A percentile compares a stretch with the other conserved stretches of the same genome.
Conservation (phyloP, 2,329 filamentous ascomycete species). For the Aspergillus quadricinctus region DNA sequence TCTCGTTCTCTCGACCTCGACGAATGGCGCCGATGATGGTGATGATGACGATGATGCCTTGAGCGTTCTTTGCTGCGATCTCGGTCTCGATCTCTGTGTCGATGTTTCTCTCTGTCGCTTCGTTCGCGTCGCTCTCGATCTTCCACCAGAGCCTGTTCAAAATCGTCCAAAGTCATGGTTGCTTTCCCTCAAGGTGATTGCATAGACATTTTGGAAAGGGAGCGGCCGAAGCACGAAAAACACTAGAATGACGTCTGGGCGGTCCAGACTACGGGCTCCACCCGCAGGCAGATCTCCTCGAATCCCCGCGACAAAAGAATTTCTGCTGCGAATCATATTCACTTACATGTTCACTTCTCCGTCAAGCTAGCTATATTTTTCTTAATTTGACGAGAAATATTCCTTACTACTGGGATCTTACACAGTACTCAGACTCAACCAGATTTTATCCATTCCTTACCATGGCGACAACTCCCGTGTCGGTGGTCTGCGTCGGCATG, state of each 20-base stretch:
- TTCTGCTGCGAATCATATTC: constrained; percentile 7
- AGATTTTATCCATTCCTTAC: constrained; percentile 10
- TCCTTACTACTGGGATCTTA: not conserved
- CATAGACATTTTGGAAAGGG: not conserved
- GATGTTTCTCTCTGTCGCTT: constrained; percentile 33
- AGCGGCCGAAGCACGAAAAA: not conserved
- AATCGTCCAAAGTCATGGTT: constrained; percentile 63
- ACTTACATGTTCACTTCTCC: constrained; percentile 4
- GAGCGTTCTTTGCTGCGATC: constrained; percentile 41
- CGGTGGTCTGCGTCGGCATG: constrained; percentile 95
- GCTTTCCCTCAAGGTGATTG: constrained; percentile 1
- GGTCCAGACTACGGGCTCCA: constrained; percentile 22
- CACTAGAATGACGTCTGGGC: constrained; percentile 30
- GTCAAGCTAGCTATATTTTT: not conserved
- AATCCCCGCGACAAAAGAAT: constrained; percentile 28
- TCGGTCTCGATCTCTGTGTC: constrained; percentile 30
- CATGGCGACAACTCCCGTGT: constrained; percentile 59
- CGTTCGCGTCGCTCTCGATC: constrained; percentile 42
- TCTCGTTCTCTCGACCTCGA: constrained; percentile 35
- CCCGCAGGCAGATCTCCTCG: constrained; percentile 20
- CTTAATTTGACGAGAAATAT: not conserved
- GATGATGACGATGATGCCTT: constrained; percentile 28
- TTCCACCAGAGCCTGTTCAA: constrained; percentile 70
- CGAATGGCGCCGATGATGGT: constrained; percentile 44
- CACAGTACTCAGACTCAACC: not conserved